Conservation (phyloP, 106 monocot species). For the Dendrobium huoshanense region DNA sequence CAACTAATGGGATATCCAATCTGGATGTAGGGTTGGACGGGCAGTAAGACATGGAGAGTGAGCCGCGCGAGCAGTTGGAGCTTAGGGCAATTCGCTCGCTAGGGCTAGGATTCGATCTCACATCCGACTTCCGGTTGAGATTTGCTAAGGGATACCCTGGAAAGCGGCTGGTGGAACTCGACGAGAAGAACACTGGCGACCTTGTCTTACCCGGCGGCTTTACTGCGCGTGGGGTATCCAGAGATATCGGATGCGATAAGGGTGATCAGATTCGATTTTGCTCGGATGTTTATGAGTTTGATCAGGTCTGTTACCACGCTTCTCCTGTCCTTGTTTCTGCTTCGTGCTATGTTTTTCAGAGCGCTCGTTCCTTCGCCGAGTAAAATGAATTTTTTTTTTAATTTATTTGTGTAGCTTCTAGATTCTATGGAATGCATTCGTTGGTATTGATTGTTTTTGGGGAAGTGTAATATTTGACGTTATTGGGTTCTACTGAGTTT, state of each 20-base stretch:
- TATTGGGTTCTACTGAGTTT: background rate
- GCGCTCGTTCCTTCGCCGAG: background rate
- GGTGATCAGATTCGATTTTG: conserved; percentile 66
- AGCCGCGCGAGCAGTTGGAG: conserved; percentile 20
- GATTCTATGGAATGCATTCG: too few species aligned
- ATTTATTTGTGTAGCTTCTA: too few species aligned
- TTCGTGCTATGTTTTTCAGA: background rate
- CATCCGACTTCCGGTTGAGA: conserved; percentile 63
- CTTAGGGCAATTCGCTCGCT: conserved; percentile 49
- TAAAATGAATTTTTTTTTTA: background rate
- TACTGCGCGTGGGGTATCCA: conserved; percentile 33
- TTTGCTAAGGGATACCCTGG: conserved; percentile 47
- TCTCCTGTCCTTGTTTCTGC: background rate
- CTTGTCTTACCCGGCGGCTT: conserved; percentile 47
- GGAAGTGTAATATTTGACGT: background rate
- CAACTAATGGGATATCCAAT: background rate
- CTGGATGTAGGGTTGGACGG: background rate
- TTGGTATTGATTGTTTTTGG: too few species aligned
- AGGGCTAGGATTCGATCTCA: conserved; percentile 77
- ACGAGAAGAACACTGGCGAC: conserved; percentile 36
- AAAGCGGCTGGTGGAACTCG: conserved; percentile 49
- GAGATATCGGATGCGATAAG: conserved; percentile 64
- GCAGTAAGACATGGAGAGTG: conserved; percentile 14
- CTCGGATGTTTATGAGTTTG: conserved; percentile 86
- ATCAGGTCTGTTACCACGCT: conserved; percentile 34